Base-by-base conservation (phyloP, 164 flowering plant genomes). In the Liquidambar formosana region DNA sequence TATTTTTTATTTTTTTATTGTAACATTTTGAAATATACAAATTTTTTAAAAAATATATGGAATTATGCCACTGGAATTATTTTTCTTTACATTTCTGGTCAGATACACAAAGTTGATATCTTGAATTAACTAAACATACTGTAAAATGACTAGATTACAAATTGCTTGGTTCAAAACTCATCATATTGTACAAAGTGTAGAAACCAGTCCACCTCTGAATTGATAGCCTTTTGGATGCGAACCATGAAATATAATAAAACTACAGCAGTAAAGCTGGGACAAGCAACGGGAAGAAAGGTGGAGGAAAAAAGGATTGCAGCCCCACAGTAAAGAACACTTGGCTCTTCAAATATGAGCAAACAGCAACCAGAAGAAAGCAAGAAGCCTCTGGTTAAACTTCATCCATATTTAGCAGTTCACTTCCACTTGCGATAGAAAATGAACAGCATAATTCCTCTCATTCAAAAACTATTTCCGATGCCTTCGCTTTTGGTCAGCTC, bases 401-500 rank as follows among this genome's bases (percentile, higher is more conserved):
- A 33, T 2, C 41, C 41, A 33, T 33, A 33, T 33, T 33, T 33
- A 33, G 41, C 41, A 33, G 41, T 33, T 33, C 41, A 33, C 4
- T 33, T 33, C 41, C 2, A 33, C 41, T 6, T 2, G 41, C 41
- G 6, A 33, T 33, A 33, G 41, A 2, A 33, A 33, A 33, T 33
- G 41, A 33, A 33, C 41, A 33, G 41, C 4, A 6, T 2, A 2
- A 33, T 33, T 33, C 6, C 41, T n/a, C 41, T 33, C 41, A 14
- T 33, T 26, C 43, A 71, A 8, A 46, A 43, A 54, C 61, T 68
- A 91, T 61, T 91, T 91, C 62, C 99, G 82, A 76, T 93, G 97
- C 83, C 96, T 84, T 53, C 99, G 82, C 78, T 96, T 96, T 14
- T 80, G 89, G 54, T 96, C 99, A 68, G 84, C 88, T 80, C 99